Base-by-base conservation (phyloP, 2,329 filamentous ascomycete genomes). In the Fusarium sp. region DNA sequence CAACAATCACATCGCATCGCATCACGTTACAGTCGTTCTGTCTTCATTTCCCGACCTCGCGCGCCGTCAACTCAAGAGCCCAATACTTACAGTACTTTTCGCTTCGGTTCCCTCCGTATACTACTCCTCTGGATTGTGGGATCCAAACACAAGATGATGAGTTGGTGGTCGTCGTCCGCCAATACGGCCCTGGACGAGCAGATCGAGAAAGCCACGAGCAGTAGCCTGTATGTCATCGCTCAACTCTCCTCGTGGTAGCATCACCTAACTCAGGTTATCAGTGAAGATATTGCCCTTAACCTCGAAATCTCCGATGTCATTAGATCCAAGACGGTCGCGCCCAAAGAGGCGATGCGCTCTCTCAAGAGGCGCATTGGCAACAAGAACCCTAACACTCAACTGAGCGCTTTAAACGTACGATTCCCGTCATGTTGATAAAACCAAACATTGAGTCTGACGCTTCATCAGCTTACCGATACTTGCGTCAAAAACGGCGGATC, bases 301-400 rank as follows among this genome's bases (percentile, higher is more conserved):
- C 90, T 99, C 77, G 96, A 99, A 82, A 98, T 99, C 75, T 98
- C 95, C 80, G 96, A 99, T 83, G 86, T 97, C 74, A 98, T 99
- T 80, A 90, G 96, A 75, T 98, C 94, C 77, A 98, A 98, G 85
- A 97, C 94, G 20, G 95, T 99, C 53, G 94, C 94, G 80, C 95
- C 96, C 56, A 98, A 95, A 81, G 96, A 99, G 82, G 96, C 96
- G 68, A 99, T 99, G 96, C 93, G 94, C 79, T 95, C 93, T 45
- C 85, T 99, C 76, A 98, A 98, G 84, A 90, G 90, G 78, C 91
- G 96, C 79, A 94, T 99, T 84, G 94, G 93, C 81, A 94, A 97
- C 85, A 97, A 94, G 86, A 99, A 99, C 78, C 96, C 96, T 37
- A 99, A 99, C 80, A 91, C 96, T 37, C 96, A 99, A 83, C 86